Evolutionary conservation across 768 basidiomycete genomes (phyloP), one percentile per base, ranked within the genome.

Genomic region (Gymnopilus dilepis): DNA sequence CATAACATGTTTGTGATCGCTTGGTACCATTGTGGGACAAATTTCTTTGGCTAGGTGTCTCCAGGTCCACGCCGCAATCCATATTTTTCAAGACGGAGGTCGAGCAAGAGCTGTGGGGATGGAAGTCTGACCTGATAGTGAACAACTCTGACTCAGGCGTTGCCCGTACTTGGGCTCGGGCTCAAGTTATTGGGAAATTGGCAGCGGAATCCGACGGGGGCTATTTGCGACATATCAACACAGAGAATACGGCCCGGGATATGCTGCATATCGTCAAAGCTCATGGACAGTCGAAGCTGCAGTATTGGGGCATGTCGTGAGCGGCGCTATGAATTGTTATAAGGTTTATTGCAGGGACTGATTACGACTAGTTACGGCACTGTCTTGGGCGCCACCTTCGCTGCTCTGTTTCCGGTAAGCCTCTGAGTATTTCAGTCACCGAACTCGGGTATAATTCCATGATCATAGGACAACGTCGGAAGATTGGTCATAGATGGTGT

Each of bases 401-500:
- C 77, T 1, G 53, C 77, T 1, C 60, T 77, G 53, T 76, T 77
- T 57, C 76, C 78, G 9, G 76, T 73, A 60, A 61, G 69, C 48
- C 8, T 11, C 11, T 26, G 21, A 22, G 17, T 1, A 26, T 51
- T 37, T 8, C 8, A 37, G 9, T 37, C 15, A 15, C 34, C 9
- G 34, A 17, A 17, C 17, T 41, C 15, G 9, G 40, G 17, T 17
- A 6, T 13, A 41, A 8, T 3, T 47, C 15, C 30, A 4, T 43
- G 22, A 11, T 47, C 56, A 61, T 13, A 70, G 65, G 60, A 64
- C 40, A 80, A 55, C 65, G 65, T 60, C 24, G 65, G 76, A 48
- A 74, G 78, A 12, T 9, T 80, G 17, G 67, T 78, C 6, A 71
- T 80, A 21, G 80, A 81, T 47, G 78, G 78, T 24, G 79, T 80